Conservation (phyloP, 352 stramenopile genomes). For the Globisporangium rhizosaccharum region DNA sequence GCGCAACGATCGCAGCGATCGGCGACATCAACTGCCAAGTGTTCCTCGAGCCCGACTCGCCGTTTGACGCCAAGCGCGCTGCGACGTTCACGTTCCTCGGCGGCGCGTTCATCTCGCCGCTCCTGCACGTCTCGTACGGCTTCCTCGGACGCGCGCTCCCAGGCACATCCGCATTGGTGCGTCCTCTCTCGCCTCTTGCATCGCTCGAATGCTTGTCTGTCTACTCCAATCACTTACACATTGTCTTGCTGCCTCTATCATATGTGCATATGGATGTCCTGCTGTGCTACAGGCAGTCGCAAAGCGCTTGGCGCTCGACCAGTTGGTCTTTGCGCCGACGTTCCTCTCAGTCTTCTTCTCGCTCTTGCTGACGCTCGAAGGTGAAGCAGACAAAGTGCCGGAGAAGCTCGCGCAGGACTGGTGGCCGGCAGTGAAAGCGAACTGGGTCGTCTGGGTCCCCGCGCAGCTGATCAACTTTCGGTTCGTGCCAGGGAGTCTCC, state of each 20-base stretch:
- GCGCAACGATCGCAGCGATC: constrained; percentile 45
- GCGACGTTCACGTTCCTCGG: constrained; percentile 68
- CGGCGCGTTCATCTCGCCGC: constrained; percentile 54
- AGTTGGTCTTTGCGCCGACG: constrained; percentile 67
- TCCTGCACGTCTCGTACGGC: constrained; percentile 79
- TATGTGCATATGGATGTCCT: background rate
- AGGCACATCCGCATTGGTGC: constrained; percentile 23
- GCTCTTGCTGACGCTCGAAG: constrained; percentile 58
- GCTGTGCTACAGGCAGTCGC: constrained; percentile 22
- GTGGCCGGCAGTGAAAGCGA: constrained; percentile 70
- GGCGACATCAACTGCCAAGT: constrained; percentile 73
- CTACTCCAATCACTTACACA: background rate
- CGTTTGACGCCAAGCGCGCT: constrained; percentile 42
- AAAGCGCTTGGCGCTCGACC: constrained; percentile 70
- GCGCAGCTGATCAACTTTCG: constrained; percentile 80
- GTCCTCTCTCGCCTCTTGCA: background rate
- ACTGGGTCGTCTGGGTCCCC: constrained; percentile 79
- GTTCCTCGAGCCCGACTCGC: constrained; percentile 29
- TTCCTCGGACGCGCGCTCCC: constrained; percentile 41
- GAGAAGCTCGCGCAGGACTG: constrained; percentile 70
- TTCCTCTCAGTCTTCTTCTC: constrained; percentile 78
- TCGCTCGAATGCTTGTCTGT: background rate
- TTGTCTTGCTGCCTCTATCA: background rate
- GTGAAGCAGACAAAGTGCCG: constrained; percentile 37
- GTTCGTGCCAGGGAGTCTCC: constrained; percentile 66